These are phyloP conservation scores for Alternaria metachromatica DNA, from an alignment of 2,329 filamentous ascomycete genomes.

Conservation along the genomic window DNA sequence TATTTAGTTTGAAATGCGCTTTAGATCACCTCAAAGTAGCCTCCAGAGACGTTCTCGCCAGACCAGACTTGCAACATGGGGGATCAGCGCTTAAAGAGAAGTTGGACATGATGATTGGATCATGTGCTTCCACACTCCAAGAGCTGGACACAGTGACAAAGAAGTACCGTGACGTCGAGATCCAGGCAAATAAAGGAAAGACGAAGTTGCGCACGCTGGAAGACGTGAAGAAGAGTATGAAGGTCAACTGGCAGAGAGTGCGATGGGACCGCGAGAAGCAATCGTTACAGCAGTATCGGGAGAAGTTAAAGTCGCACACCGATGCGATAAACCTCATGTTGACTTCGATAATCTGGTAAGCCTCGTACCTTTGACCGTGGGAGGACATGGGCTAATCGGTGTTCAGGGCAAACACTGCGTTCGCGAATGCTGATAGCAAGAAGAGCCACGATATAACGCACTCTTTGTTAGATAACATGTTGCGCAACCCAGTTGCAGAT, in stretches of 20 bases:
- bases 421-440: neutral
- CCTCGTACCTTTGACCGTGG: neutral
- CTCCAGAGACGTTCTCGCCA: neutral
- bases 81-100: neutral
- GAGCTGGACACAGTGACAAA: neutral
- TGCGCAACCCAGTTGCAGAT: neutral
- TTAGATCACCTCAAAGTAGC: neutral
- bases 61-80: neutral
- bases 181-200: neutral
- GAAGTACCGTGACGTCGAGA: neutral
- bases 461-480: neutral
- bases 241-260: neutral
- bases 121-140: neutral
- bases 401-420: neutral
- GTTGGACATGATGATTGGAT: neutral
- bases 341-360: neutral
- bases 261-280: conserved; percentile 1
- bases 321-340: conserved; percentile 2
- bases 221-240: neutral
- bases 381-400: neutral
- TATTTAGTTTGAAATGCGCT: neutral
- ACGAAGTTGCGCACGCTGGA: neutral
- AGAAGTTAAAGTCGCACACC: neutral
- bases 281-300: neutral
- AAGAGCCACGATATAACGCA: neutral